Percentiles rank a stretch among this genome's conserved stretches.
phyloP scores from a whole-genome alignment of 345 rosid genomes.

The Streptanthus diversifolius region DNA sequence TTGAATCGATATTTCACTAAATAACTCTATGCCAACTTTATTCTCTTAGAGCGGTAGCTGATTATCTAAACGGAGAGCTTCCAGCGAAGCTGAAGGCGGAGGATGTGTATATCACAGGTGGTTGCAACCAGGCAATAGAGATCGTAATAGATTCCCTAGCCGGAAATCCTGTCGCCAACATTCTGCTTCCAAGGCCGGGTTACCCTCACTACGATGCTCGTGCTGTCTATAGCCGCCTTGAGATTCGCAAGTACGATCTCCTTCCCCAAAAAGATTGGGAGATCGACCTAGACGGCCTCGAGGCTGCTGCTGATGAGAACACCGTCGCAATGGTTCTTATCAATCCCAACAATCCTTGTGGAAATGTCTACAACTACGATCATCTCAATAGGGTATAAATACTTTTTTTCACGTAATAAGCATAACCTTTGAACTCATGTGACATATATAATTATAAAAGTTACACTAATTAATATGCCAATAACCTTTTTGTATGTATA shows the following conservation, averaged over 20 bases:
- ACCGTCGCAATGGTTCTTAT: slow-evolving; percentile 52
- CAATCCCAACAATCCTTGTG: slow-evolving; percentile 38
- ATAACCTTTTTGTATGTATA: neutral
- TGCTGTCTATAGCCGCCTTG: slow-evolving; percentile 21
- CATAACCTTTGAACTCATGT: neutral
- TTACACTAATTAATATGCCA: neutral
- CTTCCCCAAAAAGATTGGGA: slow-evolving; percentile 51
- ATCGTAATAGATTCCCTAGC: slow-evolving; percentile 37
- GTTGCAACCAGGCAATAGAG: slow-evolving; percentile 53
- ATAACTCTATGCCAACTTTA: neutral
- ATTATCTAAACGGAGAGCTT: slow-evolving; percentile 40
- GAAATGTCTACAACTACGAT: slow-evolving; percentile 34
- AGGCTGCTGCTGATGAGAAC: slow-evolving; percentile 49
- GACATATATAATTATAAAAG: neutral
- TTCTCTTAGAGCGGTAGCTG: slow-evolving; percentile 42
- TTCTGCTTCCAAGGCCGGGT: slow-evolving; percentile 34
- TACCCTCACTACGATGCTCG: slow-evolving; percentile 43
- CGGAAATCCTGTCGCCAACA: slow-evolving; percentile 41
- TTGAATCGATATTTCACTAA: neutral
- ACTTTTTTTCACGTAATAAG: neutral
- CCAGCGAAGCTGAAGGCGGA: slow-evolving; percentile 42
- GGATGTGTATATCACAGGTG: slow-evolving; percentile 47
- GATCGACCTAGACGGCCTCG: slow-evolving; percentile 43
- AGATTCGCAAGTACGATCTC: slow-evolving; percentile 48
- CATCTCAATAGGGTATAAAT: slow-evolving; percentile 38